Base-by-base conservation (phyloP, 176 grass and related monocot species). In the Ananas comosus region DNA sequence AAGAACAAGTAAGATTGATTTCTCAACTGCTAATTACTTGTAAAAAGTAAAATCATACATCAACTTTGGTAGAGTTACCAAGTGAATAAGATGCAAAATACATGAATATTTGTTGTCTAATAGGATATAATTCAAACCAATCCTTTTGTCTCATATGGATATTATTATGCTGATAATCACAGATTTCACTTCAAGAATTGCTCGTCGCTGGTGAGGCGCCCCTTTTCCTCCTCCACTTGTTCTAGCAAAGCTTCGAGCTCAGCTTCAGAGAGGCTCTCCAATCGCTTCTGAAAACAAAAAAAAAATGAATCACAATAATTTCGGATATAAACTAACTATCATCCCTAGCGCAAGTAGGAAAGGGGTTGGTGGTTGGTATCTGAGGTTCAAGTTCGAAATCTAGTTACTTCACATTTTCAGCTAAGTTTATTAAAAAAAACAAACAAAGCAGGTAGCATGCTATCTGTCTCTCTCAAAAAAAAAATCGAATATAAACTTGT, bases 201-300 rank as follows among this genome's bases (percentile, higher is more conserved):
- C 14, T 61, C 56, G 56, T 19, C 56, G 56, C 73, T 63, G 22
- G 28, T 53, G 28, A 85, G 51, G 22, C 82, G 82, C 8, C 72
- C 66, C 70, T 92, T 97, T 67, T 97, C 94, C 48, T 97, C 89
- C 77, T 92, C 94, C 64, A 97, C 89, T 33, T 97, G 94, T 83
- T 92, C 89, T 10, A 97, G 86, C 79, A 92, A 70, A 71, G 21
- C 89, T n/a, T 87, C 81, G 63, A 97, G 75, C 48, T 97, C 89
- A 25, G 82, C 87, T 74, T 97, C 94, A 50, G 89, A 74, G 59
- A 97, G 72, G 79, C 94, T 89, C 72, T 97, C 89, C 69, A 97
- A 33, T 13, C 94, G 82, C 83, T 97, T 97, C 94, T 97, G 79
- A 53, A 49, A 23, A 23, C 22, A 23, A 52, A 53, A 42, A 71